Base-by-base conservation (phyloP, 2,329 filamentous ascomycete species). In the Biscogniauxia mediterranea region DNA sequence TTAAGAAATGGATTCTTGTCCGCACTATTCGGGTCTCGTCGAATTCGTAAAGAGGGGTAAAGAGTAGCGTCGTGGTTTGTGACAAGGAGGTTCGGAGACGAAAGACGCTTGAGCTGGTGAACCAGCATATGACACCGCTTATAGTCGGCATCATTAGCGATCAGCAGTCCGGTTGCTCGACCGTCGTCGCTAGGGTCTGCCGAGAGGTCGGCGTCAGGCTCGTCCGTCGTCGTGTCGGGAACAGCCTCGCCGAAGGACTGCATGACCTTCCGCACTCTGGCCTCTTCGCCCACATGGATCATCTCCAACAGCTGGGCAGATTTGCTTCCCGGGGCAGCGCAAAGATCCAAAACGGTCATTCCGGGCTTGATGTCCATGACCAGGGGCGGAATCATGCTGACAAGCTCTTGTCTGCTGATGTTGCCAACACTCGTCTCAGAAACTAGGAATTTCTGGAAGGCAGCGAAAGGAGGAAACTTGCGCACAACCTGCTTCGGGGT, bases 351-450 rank as follows among this genome's bases (percentile, higher is more conserved):
- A 9, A 97, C 93, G 1, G 89, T 90, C 89, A 97, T 96, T 57
- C 93, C 92, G 4, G 95, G 93, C 69, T 87, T 87, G 56, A 98
- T 83, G 71, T 98, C 93, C 82, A 99, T 90, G 70, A 98, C 83
- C 69, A 98, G 84, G 25, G 95, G 95, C 25, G 95, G 95, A 65
- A 99, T 98, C 95, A 99, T 99, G 80, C 92, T 97, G 72, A 99
- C 95, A 52, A 97, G 90, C 79, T 99, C 95, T 78, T 99, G 95
- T 71, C 95, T 88, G 77, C 91, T 97, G 71, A 99, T 98, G 76
- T 98, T 99, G 71, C 95, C 95, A 21, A 98, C 93, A 60, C 91
- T 93, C 3, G 95, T 97, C 82, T 99, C 95, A 57, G 94, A 96
- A 55, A 99, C 95, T 56, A 99, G 84, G 81, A 97, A 99, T 75